A percentile compares a stretch with the other conserved stretches of the same genome.
Evolutionary conservation across 2,329 filamentous ascomycete genomes (phyloP).

Genomic region (Ascochyta lentis): DNA sequence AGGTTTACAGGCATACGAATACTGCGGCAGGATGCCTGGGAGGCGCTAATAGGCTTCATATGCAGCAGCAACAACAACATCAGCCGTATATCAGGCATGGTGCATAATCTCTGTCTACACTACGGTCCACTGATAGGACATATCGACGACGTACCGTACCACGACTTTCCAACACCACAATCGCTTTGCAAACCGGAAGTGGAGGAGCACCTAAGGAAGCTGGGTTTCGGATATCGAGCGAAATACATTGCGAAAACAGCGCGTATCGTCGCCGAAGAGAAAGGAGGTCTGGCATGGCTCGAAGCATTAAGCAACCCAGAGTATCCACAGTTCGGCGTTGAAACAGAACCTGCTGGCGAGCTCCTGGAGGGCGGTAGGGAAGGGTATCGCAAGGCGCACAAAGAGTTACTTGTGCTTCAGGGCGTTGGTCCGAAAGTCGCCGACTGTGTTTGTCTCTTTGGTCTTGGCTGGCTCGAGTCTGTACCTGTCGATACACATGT

Average conservation of each 20-base stretch:
- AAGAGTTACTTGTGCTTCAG: constrained; percentile 76
- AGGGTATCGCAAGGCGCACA: constrained; percentile 81
- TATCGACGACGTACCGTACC: constrained; percentile 73
- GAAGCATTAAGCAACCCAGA: constrained; percentile 79
- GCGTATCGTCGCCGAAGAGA: constrained; percentile 72
- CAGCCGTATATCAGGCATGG: constrained; percentile 92
- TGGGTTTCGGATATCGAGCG: constrained; percentile 94
- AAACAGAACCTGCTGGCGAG: constrained; percentile 53
- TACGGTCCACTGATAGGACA: constrained; percentile 81
- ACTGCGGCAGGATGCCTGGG: constrained; percentile 93
- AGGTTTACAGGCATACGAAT: constrained; percentile 92
- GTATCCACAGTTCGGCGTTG: constrained; percentile 64
- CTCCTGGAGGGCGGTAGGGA: constrained; percentile 60
- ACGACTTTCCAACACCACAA: constrained; percentile 84
- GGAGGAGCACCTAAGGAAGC: constrained; percentile 76
- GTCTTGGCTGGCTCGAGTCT: constrained; percentile 91
- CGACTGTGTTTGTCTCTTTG: constrained; percentile 96
- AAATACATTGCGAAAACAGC: constrained; percentile 92
- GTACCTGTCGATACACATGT: constrained; percentile 97
- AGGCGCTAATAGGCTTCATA: constrained; percentile 91
- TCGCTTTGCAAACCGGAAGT: constrained; percentile 77
- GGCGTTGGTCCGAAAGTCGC: constrained; percentile 97
- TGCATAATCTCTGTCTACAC: constrained; percentile 84
- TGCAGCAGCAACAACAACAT: constrained; percentile 99
- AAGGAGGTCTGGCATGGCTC: constrained; percentile 71